Base-by-base conservation (phyloP, 2,329 filamentous ascomycete species). In the Penicillium sp. region DNA sequence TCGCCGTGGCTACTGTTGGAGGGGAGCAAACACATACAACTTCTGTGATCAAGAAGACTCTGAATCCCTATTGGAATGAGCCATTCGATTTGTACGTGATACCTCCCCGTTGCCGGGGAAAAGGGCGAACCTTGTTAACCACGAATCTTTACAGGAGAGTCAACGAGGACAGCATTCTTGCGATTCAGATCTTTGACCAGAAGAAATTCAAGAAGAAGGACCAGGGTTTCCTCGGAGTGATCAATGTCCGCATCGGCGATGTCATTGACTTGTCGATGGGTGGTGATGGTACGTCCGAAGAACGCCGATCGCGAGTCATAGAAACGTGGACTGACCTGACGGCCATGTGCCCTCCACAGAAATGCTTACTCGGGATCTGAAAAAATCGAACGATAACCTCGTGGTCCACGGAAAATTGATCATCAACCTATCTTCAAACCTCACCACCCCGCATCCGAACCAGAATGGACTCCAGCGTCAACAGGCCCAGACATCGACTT, bases 181-280 rank as follows among this genome's bases (percentile, higher is more conserved):
- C 94, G 8, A 92, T 99, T 45, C 94, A 99, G 73, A 96, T 99
- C 53, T 99, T 99, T 73, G 94, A 99, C 76, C 94, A 99, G 78
- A 97, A 97, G 81, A 99, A 99, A 79, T 99, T 99, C 80, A 99
- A 99, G 83, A 99, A 99, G 85, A 99, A 97, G 91, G 94, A 99
- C 68, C 94, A 99, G 74, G 94, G 94, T 9, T 99, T 99, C 72
- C 82, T 99, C 7, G 94, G 94, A 56, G 94, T 99, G 53, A 97
- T 99, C 71, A 99, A 99, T 74, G 89, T 99, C 67, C 88, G 92
- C 57, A 89, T 99, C 65, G 94, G 94, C 67, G 92, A 95, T 81
- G 89, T 94, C 38, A 91, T 99, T 66, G 93, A 97, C 72, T 80
- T 99, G 63, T 88, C 90, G 61, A 85, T 90, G 56, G 92, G 92